Percentiles rank a stretch among this genome's conserved stretches.
phyloP scores from a whole-genome alignment of 2,329 filamentous ascomycete genomes.

The Calycina herbarum region DNA sequence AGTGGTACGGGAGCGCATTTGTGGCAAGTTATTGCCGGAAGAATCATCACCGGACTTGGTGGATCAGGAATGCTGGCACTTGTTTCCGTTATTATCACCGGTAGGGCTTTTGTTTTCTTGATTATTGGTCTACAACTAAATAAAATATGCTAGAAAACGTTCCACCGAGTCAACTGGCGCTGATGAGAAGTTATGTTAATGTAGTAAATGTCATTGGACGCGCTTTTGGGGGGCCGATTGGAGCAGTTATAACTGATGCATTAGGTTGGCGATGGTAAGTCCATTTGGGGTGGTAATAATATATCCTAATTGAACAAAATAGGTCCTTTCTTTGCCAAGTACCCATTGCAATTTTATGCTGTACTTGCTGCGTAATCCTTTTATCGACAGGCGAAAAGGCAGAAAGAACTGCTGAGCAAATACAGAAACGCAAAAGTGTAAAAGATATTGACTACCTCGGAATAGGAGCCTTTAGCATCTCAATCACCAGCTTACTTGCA shows the following conservation, averaged over 20 bases:
- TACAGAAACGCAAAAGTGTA: background rate
- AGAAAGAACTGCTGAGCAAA: background rate
- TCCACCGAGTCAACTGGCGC: background rate
- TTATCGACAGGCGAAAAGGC: background rate
- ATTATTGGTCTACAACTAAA: background rate
- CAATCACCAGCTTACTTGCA: background rate
- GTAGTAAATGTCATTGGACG: background rate
- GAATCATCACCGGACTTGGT: conserved; percentile 3
- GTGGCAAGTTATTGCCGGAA: background rate
- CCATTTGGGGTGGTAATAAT: background rate
- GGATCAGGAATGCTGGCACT: background rate
- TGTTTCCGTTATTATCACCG: background rate
- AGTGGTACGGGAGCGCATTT: background rate
- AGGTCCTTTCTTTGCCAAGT: background rate
- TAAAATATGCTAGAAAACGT: background rate
- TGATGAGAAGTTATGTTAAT: background rate
- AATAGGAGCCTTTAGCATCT: background rate
- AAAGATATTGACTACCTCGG: background rate
- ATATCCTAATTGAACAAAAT: background rate
- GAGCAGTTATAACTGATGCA: background rate
- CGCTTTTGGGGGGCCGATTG: background rate
- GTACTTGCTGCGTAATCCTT: background rate
- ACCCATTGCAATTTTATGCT: background rate
- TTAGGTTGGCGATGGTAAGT: background rate
- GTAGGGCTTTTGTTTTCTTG: background rate